phyloP scores from a whole-genome alignment of 192 early-diverging fungal species.

The Pilaira anomala region DNA sequence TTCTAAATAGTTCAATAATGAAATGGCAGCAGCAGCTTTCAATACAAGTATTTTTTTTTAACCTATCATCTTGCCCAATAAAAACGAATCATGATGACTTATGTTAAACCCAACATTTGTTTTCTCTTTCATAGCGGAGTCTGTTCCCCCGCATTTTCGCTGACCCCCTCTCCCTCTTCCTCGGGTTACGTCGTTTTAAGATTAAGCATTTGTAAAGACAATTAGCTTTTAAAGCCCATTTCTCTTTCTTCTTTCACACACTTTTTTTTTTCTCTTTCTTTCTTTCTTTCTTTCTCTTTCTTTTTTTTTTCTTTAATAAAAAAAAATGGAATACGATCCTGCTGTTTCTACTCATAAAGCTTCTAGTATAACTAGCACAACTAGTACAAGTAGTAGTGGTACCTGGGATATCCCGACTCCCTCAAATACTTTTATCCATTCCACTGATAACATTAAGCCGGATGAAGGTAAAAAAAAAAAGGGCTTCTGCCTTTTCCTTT shows the following conservation, averaged over 20 bases:
- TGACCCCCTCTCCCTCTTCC: slow-evolving; percentile 2
- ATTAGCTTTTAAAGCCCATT: slow-evolving; percentile 4
- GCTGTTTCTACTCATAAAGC: slow-evolving; percentile 13
- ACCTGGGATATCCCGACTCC: not conserved
- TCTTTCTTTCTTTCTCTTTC: not conserved
- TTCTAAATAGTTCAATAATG: too few species aligned
- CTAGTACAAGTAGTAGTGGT: slow-evolving; percentile 7
- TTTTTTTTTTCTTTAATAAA: not conserved
- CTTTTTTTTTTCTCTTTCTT: not conserved
- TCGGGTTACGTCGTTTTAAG: not conserved
- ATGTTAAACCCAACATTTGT: too few species aligned
- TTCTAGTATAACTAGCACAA: slow-evolving; percentile 21
- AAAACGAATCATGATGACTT: too few species aligned
- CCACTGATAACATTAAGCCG: too few species aligned
- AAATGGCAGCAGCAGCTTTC: too few species aligned
- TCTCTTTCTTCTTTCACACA: not conserved
- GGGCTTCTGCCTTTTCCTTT: too few species aligned
- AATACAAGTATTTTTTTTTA: too few species aligned
- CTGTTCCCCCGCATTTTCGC: not conserved
- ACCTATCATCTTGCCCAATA: too few species aligned
- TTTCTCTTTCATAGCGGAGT: too few species aligned
- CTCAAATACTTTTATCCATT: too few species aligned
- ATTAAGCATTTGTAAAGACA: slow-evolving; percentile 17
- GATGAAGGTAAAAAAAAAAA: too few species aligned
- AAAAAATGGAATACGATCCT: slow-evolving; percentile 22